A percentile compares a stretch with the other conserved stretches of the same genome.
Evolutionary conservation across 371 early-diverging fungal genomes (phyloP).

Genomic region (Apophysomyces variabilis): DNA sequence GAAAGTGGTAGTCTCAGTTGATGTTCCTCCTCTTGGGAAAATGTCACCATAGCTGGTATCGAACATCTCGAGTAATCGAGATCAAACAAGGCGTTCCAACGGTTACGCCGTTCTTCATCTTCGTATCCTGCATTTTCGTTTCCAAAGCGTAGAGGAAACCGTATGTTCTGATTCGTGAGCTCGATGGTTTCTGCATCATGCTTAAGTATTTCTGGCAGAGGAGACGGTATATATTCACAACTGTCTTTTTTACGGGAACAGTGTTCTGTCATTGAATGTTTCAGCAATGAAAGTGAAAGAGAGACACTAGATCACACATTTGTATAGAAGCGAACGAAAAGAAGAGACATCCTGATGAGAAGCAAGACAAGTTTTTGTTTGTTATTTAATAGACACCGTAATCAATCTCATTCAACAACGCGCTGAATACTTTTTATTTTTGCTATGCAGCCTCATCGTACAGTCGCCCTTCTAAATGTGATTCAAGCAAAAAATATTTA

Average conservation of each 20-base stretch:
- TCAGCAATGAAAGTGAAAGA: not conserved
- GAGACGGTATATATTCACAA: not conserved
- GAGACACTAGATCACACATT: not conserved
- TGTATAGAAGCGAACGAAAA: not conserved
- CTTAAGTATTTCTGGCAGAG: not conserved
- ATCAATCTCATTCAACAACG: conserved; percentile 4
- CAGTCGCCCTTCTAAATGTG: not conserved
- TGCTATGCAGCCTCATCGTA: not conserved
- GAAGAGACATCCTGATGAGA: not conserved
- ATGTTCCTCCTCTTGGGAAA: not conserved
- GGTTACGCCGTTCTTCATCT: not conserved
- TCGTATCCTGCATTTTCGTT: not conserved
- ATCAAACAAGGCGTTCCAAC: conserved; percentile 4
- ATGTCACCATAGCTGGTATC: not conserved
- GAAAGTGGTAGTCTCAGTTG: not conserved
- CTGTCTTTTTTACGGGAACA: not conserved
- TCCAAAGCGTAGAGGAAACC: not conserved
- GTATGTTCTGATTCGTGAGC: not conserved
- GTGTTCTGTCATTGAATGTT: not conserved
- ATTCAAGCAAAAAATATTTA: conserved; percentile 5
- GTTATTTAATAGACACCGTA: conserved; percentile 8
- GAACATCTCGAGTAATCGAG: not conserved
- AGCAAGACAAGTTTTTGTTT: not conserved
- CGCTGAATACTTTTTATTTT: conserved; percentile 3
- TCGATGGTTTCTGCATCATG: not conserved